phyloP scores from a whole-genome alignment of 345 rosid species.

The Carallia pectinifolia region DNA sequence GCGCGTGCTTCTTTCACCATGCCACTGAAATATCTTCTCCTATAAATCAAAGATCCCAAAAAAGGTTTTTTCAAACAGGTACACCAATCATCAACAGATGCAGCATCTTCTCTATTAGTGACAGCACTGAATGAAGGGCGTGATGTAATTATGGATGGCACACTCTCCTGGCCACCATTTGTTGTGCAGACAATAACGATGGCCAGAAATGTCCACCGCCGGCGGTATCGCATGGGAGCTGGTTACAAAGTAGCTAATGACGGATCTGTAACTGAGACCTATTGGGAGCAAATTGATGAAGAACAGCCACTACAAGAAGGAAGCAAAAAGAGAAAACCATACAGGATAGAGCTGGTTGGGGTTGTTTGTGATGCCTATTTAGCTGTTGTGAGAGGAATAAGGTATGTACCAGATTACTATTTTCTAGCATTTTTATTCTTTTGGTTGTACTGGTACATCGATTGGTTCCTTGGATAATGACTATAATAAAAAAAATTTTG shows the following conservation, averaged over 20 bases:
- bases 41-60: not conserved
- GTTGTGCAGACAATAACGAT: slow-evolving; percentile 79
- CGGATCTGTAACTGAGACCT: slow-evolving; percentile 62
- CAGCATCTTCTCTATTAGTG: slow-evolving; percentile 84
- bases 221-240: slow-evolving; percentile 70
- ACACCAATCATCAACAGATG: slow-evolving; percentile 83
- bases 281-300: slow-evolving; percentile 64
- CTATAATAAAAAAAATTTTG: not conserved
- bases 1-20: too few relatives aligned
- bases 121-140: slow-evolving; percentile 96
- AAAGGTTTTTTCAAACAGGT: slow-evolving; percentile 40
- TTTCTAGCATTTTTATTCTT: not conserved
- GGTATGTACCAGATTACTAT: slow-evolving; percentile 34
- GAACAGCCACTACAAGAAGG: slow-evolving; percentile 35
- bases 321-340: slow-evolving; percentile 48
- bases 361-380: slow-evolving; percentile 91
- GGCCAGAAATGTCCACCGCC: slow-evolving; percentile 78
- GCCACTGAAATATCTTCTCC: not conserved
- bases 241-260: slow-evolving; percentile 69
- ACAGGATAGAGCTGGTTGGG: slow-evolving; percentile 76
- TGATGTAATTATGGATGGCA: slow-evolving; percentile 93
- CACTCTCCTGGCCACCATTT: slow-evolving; percentile 88
- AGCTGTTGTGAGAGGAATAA: slow-evolving; percentile 83
- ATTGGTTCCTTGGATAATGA: not conserved
- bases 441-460: not conserved